Base-by-base conservation (phyloP, 1,284 basidiomycete genomes). In the Marasmius tenuissimus region DNA sequence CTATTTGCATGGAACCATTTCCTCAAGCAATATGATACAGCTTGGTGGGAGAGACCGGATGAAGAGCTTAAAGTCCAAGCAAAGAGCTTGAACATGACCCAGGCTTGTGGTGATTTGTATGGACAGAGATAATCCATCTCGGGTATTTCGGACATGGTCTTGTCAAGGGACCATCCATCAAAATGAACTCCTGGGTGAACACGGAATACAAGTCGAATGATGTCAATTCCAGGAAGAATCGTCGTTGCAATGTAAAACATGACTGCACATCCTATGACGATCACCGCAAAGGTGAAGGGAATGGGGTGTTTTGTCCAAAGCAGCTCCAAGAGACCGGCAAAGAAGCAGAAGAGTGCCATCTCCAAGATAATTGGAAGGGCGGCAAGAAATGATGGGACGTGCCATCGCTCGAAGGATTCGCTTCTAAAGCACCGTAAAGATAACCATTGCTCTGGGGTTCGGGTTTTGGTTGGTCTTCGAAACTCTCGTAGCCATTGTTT, bases 401-500 rank as follows among this genome's bases (percentile, higher is more conserved):
- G 18, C 59, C 59, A 61, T 10, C 34, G 47, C 11, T 45, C 37
- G 18, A 61, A 51, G 33, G 37, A 45, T 16, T 48, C 20, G 20
- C 49, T 20, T 27, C 62, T 56, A 5, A 63, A 37, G 35, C 63
- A 62, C 4, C 59, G 57, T 5, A 61, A 50, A 1, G 37, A 37
- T 6, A 61, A 39, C 16, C 55, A 48, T 22, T 61, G 34, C 18
- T 18, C 49, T 11, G 47, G 55, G 22, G 38, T 45, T 20, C 35
- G 18, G 8, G 55, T 61, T 4, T 33, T 20, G 4, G 40, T 48
- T 10, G 57, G 54, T 11, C 60, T 56, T 22, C 40, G 39, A 55
- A 55, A 53, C 40, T 56, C 63, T 6, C 61, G 51, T 4, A 63
- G 16, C 61, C 61, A 63, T 42, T 63, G 61, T 50, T 63, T 63